These are phyloP conservation scores for Talaromyces sp. DNA, from an alignment of 2,329 filamentous ascomycete species.

Conservation along the genomic window DNA sequence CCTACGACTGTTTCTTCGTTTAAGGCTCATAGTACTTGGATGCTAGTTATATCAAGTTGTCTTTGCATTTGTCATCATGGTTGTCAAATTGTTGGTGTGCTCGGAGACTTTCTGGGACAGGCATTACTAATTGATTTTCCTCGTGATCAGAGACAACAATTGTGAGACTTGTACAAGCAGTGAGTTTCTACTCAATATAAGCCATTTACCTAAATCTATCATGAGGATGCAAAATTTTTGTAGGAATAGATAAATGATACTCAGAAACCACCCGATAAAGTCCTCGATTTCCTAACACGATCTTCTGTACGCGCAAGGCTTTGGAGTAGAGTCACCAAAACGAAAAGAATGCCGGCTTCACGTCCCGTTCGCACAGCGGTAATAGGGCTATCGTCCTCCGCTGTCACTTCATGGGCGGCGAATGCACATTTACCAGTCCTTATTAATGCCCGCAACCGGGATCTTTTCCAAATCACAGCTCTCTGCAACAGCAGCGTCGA, in stretches of 20 bases:
- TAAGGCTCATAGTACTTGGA: background rate
- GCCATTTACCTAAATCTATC: background rate
- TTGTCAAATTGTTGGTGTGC: background rate
- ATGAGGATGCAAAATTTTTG: too few relatives aligned
- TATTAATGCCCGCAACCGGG: background rate
- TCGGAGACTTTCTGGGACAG: background rate
- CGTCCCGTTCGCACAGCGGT: constrained; percentile 3
- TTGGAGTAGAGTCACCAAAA: background rate
- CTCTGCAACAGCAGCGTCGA: constrained; percentile 2
- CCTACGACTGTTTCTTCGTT: too few relatives aligned
- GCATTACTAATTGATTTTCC: background rate
- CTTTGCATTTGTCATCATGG: background rate
- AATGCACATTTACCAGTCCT: constrained; percentile 6
- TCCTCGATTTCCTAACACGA: too few relatives aligned
- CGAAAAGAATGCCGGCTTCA: background rate
- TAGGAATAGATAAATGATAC: background rate
- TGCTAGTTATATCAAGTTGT: background rate
- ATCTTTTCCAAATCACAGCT: constrained; percentile 2
- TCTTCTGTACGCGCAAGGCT: too few relatives aligned
- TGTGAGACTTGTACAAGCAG: background rate
- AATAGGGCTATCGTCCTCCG: constrained; percentile 4
- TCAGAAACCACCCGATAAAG: background rate
- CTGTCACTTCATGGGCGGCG: constrained; percentile 8
- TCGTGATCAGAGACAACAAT: background rate
- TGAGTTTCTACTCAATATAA: background rate